These are phyloP conservation scores for Colletotrichum camelliae DNA, from an alignment of 2,329 filamentous ascomycete genomes.

Conservation along the genomic window DNA sequence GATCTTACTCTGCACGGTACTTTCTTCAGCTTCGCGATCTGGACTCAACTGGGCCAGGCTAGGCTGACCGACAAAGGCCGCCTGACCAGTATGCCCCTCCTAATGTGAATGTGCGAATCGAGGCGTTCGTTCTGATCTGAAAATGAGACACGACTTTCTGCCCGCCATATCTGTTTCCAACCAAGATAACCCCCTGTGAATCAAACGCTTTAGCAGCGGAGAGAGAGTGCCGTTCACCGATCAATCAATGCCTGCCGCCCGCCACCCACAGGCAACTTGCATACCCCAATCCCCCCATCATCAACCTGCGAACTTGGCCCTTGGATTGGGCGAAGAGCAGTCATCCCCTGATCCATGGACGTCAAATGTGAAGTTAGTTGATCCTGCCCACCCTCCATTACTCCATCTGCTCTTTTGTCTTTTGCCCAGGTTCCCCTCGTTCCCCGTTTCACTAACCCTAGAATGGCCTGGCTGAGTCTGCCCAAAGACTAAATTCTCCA, in stretches of 20 bases:
- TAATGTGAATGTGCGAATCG: not conserved
- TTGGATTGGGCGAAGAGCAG: not conserved
- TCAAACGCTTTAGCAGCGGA: not conserved
- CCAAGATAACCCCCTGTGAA: not conserved
- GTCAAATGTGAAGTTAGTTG: not conserved
- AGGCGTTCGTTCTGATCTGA: not conserved
- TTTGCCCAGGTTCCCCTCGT: conserved; percentile 3
- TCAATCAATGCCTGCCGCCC: not conserved
- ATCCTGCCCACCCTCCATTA: not conserved
- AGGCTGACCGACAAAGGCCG: not conserved
- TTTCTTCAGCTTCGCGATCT: not conserved
- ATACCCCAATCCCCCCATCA: not conserved
- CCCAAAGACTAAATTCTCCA: not conserved
- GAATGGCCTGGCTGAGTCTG: not conserved
- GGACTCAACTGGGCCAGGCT: not conserved
- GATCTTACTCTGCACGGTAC: conserved; percentile 13
- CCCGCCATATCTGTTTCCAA: not conserved
- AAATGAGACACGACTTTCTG: not conserved
- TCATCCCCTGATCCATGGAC: conserved; percentile 11
- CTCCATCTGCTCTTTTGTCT: not conserved
- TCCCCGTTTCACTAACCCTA: conserved; percentile 5
- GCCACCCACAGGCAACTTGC: not conserved
- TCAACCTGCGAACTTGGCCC: not conserved
- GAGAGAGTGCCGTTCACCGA: not conserved
- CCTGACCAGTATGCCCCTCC: not conserved